A percentile compares a stretch with the other conserved stretches of the same genome.
These are phyloP conservation scores for Candida vaughaniae DNA, from an alignment of 805 yeast species.

Conservation along the genomic window DNA sequence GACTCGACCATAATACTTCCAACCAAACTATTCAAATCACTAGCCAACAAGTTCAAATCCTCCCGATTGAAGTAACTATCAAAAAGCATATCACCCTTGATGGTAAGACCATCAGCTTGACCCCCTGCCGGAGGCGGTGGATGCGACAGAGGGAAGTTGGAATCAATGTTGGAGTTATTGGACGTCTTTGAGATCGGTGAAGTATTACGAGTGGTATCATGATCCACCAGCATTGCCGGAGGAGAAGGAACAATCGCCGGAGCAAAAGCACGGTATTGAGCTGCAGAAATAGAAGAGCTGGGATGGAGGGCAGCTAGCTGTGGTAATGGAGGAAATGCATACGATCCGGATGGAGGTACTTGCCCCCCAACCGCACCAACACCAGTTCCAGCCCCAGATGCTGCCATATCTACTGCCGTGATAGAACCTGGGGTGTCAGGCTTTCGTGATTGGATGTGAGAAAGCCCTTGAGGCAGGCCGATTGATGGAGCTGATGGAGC, in stretches of 20 bases:
- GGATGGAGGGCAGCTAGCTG: constrained; percentile 6
- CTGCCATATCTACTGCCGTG: too few species aligned
- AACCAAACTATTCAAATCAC: constrained; percentile 41
- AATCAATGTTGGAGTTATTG: not conserved
- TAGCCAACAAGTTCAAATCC: constrained; percentile 36
- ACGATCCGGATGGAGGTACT: not conserved
- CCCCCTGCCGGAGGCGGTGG: not conserved
- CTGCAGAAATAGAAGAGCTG: not conserved
- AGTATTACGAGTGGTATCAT: constrained; percentile 7
- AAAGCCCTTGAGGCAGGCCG: too few species aligned
- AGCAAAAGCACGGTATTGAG: not conserved
- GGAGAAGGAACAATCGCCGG: constrained; percentile 1
- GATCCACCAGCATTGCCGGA: constrained; percentile 1
- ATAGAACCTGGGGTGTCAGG: too few species aligned
- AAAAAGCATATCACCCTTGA: constrained; percentile 8
- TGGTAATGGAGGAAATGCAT: not conserved
- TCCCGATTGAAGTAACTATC: constrained; percentile 17
- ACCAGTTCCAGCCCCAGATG: too few species aligned
- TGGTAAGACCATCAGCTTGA: not conserved
- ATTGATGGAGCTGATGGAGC: too few species aligned
- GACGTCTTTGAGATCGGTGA: constrained; percentile 12
- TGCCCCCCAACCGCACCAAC: not conserved
- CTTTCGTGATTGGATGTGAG: too few species aligned
- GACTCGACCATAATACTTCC: constrained; percentile 36
- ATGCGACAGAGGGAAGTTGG: not conserved